A percentile compares a stretch with the other conserved stretches of the same genome.
Conservation (phyloP, 2,329 filamentous ascomycete species). For the Pestalotiopsis sp. region DNA sequence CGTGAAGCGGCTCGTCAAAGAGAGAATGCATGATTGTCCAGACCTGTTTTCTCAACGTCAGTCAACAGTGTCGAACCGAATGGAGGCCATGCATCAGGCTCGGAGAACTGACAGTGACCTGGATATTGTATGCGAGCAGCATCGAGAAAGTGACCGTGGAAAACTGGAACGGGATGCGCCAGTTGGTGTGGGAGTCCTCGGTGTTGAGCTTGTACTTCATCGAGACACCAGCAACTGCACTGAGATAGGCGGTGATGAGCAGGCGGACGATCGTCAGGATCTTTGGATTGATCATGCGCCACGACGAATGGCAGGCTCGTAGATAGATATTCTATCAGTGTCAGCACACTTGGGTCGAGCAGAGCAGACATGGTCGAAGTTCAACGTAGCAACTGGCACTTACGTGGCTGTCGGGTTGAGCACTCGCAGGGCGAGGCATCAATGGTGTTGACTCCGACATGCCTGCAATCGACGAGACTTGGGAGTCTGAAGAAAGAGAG, state of each 20-base stretch:
- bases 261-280: slow-evolving; percentile 46
- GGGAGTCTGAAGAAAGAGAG: not conserved
- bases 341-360: not conserved
- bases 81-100: not conserved
- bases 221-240: slow-evolving; percentile 42
- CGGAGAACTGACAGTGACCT: slow-evolving; percentile 43
- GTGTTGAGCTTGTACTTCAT: slow-evolving; percentile 48
- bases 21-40: slow-evolving; percentile 58
- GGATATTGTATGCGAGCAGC: slow-evolving; percentile 47
- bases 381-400: slow-evolving; percentile 2
- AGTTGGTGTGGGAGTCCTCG: slow-evolving; percentile 39
- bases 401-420: slow-evolving; percentile 35
- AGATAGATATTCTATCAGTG: slow-evolving; percentile 49
- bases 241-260: slow-evolving; percentile 44
- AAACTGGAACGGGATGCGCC: slow-evolving; percentile 53
- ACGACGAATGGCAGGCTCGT: slow-evolving; percentile 54
- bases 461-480: not conserved
- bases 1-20: slow-evolving; percentile 41
- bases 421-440: slow-evolving; percentile 6
- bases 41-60: slow-evolving; percentile 31
- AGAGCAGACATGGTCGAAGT: not conserved
- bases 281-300: slow-evolving; percentile 48
- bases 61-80: not conserved
- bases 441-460: slow-evolving; percentile 4
- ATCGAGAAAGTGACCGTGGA: slow-evolving; percentile 45